Conservation (phyloP, 768 basidiomycete species). For the Leucocoprinus leucothites region DNA sequence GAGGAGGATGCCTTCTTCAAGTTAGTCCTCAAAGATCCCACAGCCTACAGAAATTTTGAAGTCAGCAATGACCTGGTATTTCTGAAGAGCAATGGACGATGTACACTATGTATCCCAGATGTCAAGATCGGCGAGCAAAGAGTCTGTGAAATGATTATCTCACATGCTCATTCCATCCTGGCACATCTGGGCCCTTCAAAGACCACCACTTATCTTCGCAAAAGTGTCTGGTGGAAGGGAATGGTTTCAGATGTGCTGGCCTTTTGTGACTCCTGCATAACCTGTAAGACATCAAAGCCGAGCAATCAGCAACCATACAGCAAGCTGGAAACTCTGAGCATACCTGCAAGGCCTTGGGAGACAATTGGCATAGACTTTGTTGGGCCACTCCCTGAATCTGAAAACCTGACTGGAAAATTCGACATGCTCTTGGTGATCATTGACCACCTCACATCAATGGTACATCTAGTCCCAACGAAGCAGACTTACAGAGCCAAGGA, state of each 20-base stretch:
- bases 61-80: conserved; percentile 14
- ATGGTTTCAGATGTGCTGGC: not conserved
- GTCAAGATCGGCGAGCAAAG: conserved; percentile 14
- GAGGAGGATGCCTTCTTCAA: conserved; percentile 15
- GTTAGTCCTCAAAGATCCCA: conserved; percentile 11
- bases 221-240: conserved; percentile 15
- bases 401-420: conserved; percentile 19
- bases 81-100: conserved; percentile 6
- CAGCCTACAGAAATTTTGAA: conserved; percentile 16
- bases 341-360: conserved; percentile 18
- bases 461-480: conserved; percentile 9
- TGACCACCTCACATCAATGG: conserved; percentile 18
- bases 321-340: conserved; percentile 16
- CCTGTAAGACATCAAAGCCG: conserved; percentile 15
- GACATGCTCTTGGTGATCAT: conserved; percentile 25
- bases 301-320: conserved; percentile 18
- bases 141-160: conserved; percentile 26
- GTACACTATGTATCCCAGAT: conserved; percentile 20
- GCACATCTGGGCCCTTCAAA: conserved; percentile 32
- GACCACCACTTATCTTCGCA: conserved; percentile 21
- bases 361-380: conserved; percentile 15
- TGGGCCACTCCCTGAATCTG: conserved; percentile 11
- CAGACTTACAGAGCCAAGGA: conserved; percentile 5
- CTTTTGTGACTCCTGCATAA: conserved; percentile 15
- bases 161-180: conserved; percentile 31